Percentiles rank a stretch among this genome's conserved stretches.
phyloP scores from a whole-genome alignment of 176 grass and related monocot genomes.

The Rhynchospora tenuis region DNA sequence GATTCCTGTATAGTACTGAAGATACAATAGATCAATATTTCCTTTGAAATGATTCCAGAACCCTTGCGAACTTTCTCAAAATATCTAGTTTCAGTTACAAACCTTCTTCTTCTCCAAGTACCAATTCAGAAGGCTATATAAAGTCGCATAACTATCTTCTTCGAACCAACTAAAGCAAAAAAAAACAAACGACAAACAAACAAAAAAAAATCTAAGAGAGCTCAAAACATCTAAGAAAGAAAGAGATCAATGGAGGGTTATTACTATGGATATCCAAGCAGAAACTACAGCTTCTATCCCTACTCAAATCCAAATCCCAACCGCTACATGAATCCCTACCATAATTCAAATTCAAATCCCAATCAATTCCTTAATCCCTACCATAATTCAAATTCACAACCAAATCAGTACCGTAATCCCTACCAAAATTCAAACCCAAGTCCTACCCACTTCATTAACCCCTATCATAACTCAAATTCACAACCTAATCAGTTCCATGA shows the following conservation, averaged over 20 bases:
- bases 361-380: background rate
- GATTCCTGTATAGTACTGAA: background rate
- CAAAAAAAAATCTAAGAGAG: background rate
- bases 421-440: background rate
- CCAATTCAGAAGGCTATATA: background rate
- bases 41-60: constrained; percentile 6
- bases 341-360: background rate
- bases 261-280: constrained; percentile 6
- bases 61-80: background rate
- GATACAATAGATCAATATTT: background rate
- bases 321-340: background rate
- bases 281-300: background rate
- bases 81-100: background rate
- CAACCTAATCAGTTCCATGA: background rate
- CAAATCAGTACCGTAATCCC: background rate
- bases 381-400: background rate
- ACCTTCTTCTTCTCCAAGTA: constrained; percentile 7
- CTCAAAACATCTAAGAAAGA: background rate
- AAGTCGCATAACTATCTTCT: background rate
- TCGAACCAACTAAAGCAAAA: background rate
- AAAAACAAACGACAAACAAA: background rate
- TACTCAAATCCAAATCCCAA: background rate
- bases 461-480: background rate
- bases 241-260: constrained; percentile 1
- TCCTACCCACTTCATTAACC: background rate